Percentiles rank a stretch among this genome's conserved stretches.
These are phyloP conservation scores for Stephania japonica DNA, from an alignment of 164 flowering plant species.

Conservation along the genomic window DNA sequence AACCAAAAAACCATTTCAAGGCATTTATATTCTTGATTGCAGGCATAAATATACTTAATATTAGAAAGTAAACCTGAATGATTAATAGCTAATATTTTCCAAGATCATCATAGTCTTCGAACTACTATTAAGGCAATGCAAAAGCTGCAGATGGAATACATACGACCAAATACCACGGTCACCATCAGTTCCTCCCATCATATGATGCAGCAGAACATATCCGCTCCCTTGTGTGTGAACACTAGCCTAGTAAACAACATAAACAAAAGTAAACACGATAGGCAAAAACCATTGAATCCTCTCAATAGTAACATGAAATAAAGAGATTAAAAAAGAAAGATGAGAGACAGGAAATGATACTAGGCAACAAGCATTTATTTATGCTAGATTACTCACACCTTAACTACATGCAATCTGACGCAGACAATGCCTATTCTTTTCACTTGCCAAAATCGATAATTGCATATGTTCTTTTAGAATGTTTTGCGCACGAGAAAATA, in stretches of 20 bases:
- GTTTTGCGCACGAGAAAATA: no score
- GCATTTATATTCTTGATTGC: background rate
- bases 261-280: background rate
- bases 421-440: no score
- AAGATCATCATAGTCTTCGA: background rate
- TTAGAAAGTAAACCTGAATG: background rate
- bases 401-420: background rate
- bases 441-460: no score
- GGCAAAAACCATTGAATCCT: background rate
- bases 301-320: background rate
- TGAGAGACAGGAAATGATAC: background rate
- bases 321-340: background rate
- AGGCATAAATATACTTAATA: background rate
- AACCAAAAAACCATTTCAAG: background rate
- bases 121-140: background rate
- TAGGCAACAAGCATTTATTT: background rate
- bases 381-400: background rate
- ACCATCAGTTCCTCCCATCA: constrained; percentile 98
- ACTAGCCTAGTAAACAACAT: constrained; percentile 43
- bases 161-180: constrained; percentile 96
- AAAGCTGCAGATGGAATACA: constrained; percentile 29
- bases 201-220: constrained; percentile 94
- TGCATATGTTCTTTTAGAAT: no score
- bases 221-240: constrained; percentile 90
- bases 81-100: background rate